Evolutionary conservation across 179 eudicot genomes (phyloP), one percentile per base, ranked within the genome.

Genomic region (Kewa caespitosa): DNA sequence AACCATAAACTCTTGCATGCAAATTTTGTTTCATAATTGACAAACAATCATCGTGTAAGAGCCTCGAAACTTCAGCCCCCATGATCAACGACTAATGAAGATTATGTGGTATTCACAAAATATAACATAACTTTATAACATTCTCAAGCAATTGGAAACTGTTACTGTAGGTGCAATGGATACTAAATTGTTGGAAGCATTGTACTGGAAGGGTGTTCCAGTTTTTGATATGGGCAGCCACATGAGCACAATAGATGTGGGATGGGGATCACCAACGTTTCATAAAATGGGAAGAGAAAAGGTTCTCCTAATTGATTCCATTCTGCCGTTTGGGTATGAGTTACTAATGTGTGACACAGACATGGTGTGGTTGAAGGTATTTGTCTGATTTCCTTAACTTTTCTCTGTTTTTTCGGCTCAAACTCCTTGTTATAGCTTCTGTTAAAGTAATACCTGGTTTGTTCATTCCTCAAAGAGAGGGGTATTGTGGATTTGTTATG

Each of bases 271-370:
- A 63, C 92, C 93, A 74, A 88, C 98, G 48, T 95, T 95, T 89
- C 99, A 95, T 75, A 95, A 95, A 88, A 95, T 95, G 97, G 99
- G 99, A 74, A 87, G 99, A 81, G 99, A 95, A 80, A 95, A 95
- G 77, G 97, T 91, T 79, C 84, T 93, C 79, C 85, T 95, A 33
- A 91, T 95, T 76, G 89, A 95, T 87, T 77, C 98, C 36, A 70
- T 95, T 84, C 87, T 95, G 70, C 97, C 97, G 43, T 93, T 81
- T 86, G 99, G 98, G 42, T 91, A 75, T 81, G 99, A 95, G 78
- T 78, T 95, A 73, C 85, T 95, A 70, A 95, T 95, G 99, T 95
- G 99, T 74, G 99, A 95, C 83, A 95, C 99, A 9, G 99, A 95
- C 84, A 93, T 90, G 98, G 97, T 93, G 76, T 95, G 99, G 98